Percentiles rank a stretch among this genome's conserved stretches.
These are phyloP conservation scores for Pterula multifida DNA, from an alignment of 1,284 basidiomycete species.

Conservation along the genomic window DNA sequence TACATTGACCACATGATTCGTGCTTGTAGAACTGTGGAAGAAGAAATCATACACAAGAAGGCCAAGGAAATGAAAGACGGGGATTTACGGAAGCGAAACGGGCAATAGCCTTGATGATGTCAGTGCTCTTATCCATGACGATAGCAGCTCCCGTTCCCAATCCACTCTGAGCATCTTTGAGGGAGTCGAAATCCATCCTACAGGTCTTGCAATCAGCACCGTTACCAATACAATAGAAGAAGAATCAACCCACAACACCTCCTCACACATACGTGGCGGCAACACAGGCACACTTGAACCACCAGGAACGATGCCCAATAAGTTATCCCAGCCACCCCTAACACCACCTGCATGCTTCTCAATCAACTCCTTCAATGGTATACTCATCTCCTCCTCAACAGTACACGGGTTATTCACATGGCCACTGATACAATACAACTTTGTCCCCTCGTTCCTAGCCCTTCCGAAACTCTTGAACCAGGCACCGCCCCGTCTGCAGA, in stretches of 20 bases:
- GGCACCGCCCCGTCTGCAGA: conserved; percentile 80
- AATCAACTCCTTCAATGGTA: conserved; percentile 85
- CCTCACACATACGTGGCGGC: conserved; percentile 69
- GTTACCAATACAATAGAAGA: neutral
- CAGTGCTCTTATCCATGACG: conserved; percentile 97
- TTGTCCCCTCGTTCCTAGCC: conserved; percentile 90
- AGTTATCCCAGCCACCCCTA: conserved; percentile 90
- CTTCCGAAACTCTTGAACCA: conserved; percentile 95
- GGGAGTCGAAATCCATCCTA: conserved; percentile 97
- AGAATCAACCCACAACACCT: conserved; percentile 60
- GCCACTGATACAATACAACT: conserved; percentile 91
- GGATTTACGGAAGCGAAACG: conserved; percentile 72
- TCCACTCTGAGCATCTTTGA: conserved; percentile 90
- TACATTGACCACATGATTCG: conserved; percentile 98
- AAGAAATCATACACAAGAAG: conserved; percentile 3
- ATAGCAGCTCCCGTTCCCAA: conserved; percentile 97
- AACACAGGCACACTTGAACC: conserved; percentile 94
- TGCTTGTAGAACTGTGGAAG: conserved; percentile 81
- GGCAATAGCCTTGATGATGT: conserved; percentile 87
- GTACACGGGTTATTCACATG: conserved; percentile 99
- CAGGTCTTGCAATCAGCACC: conserved; percentile 3
- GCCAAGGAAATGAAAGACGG: conserved; percentile 1
- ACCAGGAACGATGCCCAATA: conserved; percentile 90
- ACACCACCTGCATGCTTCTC: conserved; percentile 98
- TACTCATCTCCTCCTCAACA: conserved; percentile 98